A percentile compares a stretch with the other conserved stretches of the same genome.
phyloP scores from a whole-genome alignment of 2,329 filamentous ascomycete species.

The Pyrenophora seminiperda region DNA sequence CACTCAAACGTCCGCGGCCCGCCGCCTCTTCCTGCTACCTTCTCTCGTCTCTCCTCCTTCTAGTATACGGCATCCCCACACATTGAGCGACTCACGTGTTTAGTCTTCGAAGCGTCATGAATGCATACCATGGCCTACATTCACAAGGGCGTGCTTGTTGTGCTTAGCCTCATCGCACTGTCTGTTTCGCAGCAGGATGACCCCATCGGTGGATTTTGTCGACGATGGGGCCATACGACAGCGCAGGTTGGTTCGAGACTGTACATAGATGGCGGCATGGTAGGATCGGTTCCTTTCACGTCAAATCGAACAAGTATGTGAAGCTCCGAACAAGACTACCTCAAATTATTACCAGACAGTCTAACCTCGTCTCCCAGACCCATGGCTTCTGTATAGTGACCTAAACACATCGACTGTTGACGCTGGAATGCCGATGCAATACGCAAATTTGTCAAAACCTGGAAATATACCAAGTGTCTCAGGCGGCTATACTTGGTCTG shows the following conservation, averaged over 20 bases:
- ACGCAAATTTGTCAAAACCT: conserved; percentile 65
- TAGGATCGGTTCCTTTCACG: conserved; percentile 43
- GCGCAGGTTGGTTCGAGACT: conserved; percentile 63
- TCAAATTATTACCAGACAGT: background rate
- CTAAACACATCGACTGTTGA: conserved; percentile 51
- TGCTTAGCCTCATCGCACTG: conserved; percentile 31
- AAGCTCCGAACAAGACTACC: background rate
- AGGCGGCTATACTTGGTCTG: conserved; percentile 62
- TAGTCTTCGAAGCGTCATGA: conserved; percentile 28
- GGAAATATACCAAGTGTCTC: conserved; percentile 58
- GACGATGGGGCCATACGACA: conserved; percentile 62
- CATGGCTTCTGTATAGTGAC: conserved; percentile 63
- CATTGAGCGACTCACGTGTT: conserved; percentile 24
- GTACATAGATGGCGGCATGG: conserved; percentile 62
- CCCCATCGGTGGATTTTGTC: conserved; percentile 59
- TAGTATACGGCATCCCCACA: conserved; percentile 14
- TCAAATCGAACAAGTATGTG: conserved; percentile 59
- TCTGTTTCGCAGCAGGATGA: conserved; percentile 53
- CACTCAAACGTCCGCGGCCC: conserved; percentile 20
- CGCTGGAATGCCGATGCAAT: conserved; percentile 57
- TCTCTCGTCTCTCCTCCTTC: conserved; percentile 17
- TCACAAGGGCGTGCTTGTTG: conserved; percentile 33
- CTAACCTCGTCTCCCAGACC: conserved; percentile 49
- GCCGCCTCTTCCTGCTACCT: conserved; percentile 13
- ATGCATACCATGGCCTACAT: conserved; percentile 40